phyloP scores from a whole-genome alignment of 2,329 filamentous ascomycete genomes.

The Xylaria sp. region DNA sequence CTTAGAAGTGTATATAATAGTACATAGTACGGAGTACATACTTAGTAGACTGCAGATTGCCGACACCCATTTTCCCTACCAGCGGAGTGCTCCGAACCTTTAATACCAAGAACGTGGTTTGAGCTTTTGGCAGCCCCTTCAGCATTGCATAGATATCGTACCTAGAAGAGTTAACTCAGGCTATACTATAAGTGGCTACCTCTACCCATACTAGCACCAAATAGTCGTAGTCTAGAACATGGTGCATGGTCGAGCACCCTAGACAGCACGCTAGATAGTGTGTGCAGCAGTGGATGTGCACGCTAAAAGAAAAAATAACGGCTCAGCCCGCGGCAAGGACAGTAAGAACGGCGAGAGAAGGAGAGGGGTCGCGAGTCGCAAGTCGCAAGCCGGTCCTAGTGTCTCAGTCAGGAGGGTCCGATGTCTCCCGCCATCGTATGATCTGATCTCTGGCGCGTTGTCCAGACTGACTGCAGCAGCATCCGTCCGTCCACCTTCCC shows the following conservation, averaged over 20 bases:
- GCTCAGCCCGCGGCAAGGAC: conserved; percentile 13
- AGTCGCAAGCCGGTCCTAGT: conserved; percentile 30
- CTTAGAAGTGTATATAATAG: neutral
- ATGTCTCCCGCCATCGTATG: conserved; percentile 42
- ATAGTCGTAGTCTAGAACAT: conserved; percentile 3
- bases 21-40: neutral
- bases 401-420: conserved; percentile 36
- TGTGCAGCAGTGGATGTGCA: too few species aligned
- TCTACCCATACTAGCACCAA: conserved; percentile 15
- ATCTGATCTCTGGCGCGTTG: conserved; percentile 36
- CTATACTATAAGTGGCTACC: conserved; percentile 17
- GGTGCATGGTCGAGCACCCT: conserved; percentile 4
- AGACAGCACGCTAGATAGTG: too few species aligned
- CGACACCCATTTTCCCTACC: neutral
- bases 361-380: conserved; percentile 19
- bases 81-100: conserved; percentile 31
- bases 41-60: neutral
- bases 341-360: neutral
- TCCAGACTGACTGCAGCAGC: conserved; percentile 20
- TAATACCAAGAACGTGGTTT: conserved; percentile 32
- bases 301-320: conserved; percentile 8
- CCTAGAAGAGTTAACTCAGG: neutral
- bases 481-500: conserved; percentile 28
- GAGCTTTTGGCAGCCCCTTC: conserved; percentile 3
- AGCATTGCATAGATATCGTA: conserved; percentile 6